Base-by-base conservation (phyloP, 306 rosid species). In the Fagus sylvatica region DNA sequence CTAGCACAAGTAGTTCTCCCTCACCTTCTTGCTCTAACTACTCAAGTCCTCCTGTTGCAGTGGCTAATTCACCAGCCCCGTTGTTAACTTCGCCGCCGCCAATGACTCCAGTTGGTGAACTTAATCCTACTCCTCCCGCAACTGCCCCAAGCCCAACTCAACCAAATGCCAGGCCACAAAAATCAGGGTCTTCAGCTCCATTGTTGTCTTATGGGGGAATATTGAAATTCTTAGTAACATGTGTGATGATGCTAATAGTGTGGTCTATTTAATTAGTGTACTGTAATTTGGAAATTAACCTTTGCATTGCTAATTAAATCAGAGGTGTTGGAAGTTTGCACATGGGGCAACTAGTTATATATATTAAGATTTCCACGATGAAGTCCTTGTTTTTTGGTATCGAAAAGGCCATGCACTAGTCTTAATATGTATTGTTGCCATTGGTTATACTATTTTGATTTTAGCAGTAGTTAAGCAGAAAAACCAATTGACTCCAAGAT, bases 101-200 rank as follows among this genome's bases (percentile, higher is more conserved):
- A 22, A 22, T 22, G 15, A 19, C 81, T 17, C 51, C 7, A 0
- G 0, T 15, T 28, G 78, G 64, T 62, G 53, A 64, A 53, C 11
- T 74, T 40, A 70, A 42, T 69, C 79, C 79, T 53, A 61, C 83
- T 17, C 53, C 83, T 17, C 53, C 55, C 19, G 78, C 59, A 28
- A 7, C 16, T 7, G 74, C 81, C 4, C 89, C 82, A 0, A 37
- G 16, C 5, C 85, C 88, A 48, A 73, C 9, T 2, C 39, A 41
- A n/a, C 16, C 68, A 46, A 67, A 62, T 72, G 6, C 37, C 65
- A 69, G 40, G 30, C 37, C 81, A 75, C 84, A 65, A 1, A 82
- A 48, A 54, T 87, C 90, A 80, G 89, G 72, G 40, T 76, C 93
- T 34, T 73, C 28, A 22, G 28, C 74, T 16, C 71, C 71, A 8